These are phyloP conservation scores for Fusarium caatingaense DNA, from an alignment of 2,329 filamentous ascomycete species.

Conservation along the genomic window DNA sequence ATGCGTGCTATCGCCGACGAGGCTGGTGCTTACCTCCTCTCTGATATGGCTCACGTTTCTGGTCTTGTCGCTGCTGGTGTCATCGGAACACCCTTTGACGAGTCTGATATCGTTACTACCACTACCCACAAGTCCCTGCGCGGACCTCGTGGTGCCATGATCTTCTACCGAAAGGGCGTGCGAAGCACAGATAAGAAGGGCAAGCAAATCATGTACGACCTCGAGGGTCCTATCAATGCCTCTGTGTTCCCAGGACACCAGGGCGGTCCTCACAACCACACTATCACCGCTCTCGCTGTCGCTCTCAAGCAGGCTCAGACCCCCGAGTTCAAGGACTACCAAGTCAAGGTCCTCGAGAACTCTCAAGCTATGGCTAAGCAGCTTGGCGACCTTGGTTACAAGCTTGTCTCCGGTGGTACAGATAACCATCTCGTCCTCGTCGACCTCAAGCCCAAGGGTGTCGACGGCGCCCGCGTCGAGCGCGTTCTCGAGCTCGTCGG, in stretches of 20 bases:
- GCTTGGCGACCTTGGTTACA: conserved; percentile 77
- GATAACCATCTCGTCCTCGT: conserved; percentile 95
- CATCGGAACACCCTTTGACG: conserved; percentile 85
- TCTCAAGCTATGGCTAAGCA: conserved; percentile 82
- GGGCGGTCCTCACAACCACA: conserved; percentile 97
- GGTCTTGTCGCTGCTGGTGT: conserved; percentile 91
- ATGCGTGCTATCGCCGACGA: conserved; percentile 91
- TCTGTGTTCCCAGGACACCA: conserved; percentile 98
- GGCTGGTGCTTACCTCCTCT: conserved; percentile 87
- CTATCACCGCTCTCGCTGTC: conserved; percentile 92
- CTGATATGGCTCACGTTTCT: conserved; percentile 96
- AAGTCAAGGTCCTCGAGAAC: conserved; percentile 86
- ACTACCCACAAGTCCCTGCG: conserved; percentile 97
- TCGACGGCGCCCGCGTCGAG: conserved; percentile 90
- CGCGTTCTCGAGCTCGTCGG: conserved; percentile 88
- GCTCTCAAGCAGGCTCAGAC: conserved; percentile 91
- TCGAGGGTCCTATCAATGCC: conserved; percentile 91
- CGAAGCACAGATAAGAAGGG: conserved; percentile 84
- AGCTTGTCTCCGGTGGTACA: conserved; percentile 88
- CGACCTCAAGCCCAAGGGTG: conserved; percentile 84
- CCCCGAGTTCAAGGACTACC: conserved; percentile 89
- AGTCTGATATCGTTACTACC: conserved; percentile 94
- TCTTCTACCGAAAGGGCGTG: conserved; percentile 95
- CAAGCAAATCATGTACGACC: conserved; percentile 80
- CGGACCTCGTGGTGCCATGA: conserved; percentile 94